Evolutionary conservation across 1,284 basidiomycete genomes (phyloP).

Genomic region (Cryptococcus sp.): DNA sequence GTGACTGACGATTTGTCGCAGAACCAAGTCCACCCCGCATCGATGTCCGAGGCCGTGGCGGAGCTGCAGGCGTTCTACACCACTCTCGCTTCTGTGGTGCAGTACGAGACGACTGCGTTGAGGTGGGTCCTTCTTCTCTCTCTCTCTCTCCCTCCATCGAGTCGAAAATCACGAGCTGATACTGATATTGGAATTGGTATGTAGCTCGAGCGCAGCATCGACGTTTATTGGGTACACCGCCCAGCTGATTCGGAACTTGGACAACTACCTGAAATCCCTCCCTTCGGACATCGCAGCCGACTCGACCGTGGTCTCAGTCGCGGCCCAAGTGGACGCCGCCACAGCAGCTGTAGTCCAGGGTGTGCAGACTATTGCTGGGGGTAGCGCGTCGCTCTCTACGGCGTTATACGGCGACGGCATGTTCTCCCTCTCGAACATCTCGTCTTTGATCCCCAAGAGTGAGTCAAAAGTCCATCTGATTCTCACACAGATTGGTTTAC

Average conservation of each 20-base stretch:
- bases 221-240: slow-evolving; percentile 9
- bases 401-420: slow-evolving; percentile 13
- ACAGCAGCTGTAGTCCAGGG: slow-evolving; percentile 10
- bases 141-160: too few species aligned
- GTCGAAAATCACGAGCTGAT: background rate
- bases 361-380: slow-evolving; percentile 5
- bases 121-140: slow-evolving; percentile 2
- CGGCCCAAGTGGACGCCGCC: slow-evolving; percentile 11
- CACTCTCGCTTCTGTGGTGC: slow-evolving; percentile 1
- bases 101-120: slow-evolving; percentile 5
- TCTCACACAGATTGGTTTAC: background rate
- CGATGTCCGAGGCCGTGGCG: slow-evolving; percentile 8
- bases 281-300: slow-evolving; percentile 4
- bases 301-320: slow-evolving; percentile 5
- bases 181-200: background rate
- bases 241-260: slow-evolving; percentile 10
- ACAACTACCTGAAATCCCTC: slow-evolving; percentile 10
- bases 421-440: slow-evolving; percentile 1
- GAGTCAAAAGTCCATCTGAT: background rate
- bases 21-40: slow-evolving; percentile 8
- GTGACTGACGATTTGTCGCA: background rate
- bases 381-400: slow-evolving; percentile 7
- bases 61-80: slow-evolving; percentile 7
- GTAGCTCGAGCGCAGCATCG: slow-evolving; percentile 7
- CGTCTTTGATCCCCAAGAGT: slow-evolving; percentile 14